Base-by-base conservation (phyloP, 192 early-diverging fungal genomes). In the Coemansia sp. region DNA sequence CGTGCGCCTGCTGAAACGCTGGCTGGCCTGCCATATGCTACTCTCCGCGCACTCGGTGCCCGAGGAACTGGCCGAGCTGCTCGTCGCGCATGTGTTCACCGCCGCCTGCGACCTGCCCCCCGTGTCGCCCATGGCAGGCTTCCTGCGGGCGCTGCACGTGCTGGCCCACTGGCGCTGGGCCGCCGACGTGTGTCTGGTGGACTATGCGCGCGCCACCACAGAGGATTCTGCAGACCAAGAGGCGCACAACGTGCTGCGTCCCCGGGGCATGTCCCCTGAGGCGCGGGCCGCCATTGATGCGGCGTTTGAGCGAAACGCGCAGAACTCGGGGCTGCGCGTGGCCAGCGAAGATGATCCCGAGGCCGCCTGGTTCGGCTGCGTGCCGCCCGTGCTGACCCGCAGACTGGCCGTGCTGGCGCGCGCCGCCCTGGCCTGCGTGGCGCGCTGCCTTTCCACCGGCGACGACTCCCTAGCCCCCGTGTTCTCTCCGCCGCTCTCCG, bases 1-100 rank as follows among this genome's bases (percentile, higher is more conserved):
- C 7, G 87, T 95, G 24, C 85, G 96, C 17, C 73, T 98, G 50
- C 69, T 84, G 17, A 98, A 98, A 82, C 85, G 93, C 57, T 98
- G 93, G 93, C 70, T 94, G 23, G 78, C 86, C 9, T 80, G 88
- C 18, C 94, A 98, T 62, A 78, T 91, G 79, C 77, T 95, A 7
- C 80, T 90, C 24, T 66, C 67, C 59, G 66, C 84, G 17, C 57
- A 53, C 11, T 57, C 47, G n/a, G 80, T 96, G 7, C 65, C 84
- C 0, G 88, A 89, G 44, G 91, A 95, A 71, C 57, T 86, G 17
- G 73, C 92, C 30, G 95, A 98, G 68, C 66, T 94, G 0, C 23
- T 95, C 17, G 86, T 82, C 33, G 85, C 86, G 0, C 67, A 72
- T 2, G 85, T 91, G 22, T 98, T 90, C 68, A 73, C 88, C 18